Evolutionary conservation across 1,284 basidiomycete genomes (phyloP), one percentile per base, ranked within the genome.

Genomic region (Ganoderma resinaceum): DNA sequence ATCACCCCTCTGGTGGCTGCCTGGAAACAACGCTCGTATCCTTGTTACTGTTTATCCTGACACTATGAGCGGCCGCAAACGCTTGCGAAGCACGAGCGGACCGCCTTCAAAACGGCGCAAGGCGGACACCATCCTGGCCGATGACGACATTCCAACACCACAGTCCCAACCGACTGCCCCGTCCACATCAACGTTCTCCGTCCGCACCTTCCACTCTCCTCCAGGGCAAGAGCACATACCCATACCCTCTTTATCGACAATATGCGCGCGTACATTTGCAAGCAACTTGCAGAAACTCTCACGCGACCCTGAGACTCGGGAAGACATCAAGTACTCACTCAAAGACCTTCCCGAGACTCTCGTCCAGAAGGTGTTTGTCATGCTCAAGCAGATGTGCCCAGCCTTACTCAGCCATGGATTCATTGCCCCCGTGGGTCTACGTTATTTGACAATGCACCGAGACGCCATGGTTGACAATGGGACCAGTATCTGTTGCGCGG

Each of bases 401-500:
- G 82, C 82, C 2, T 78, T 85, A 62, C 79, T 91, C 40, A 82
- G 78, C 18, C 83, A 88, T 71, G 85, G 83, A 18, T 79, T 91
- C 20, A 88, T 92, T 40, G 80, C 82, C 46, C 81, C 87, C 70
- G 90, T 90, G 74, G 67, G 84, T 71, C 40, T 38, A 23, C 11
- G 0, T 23, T n/a, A 8, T 31, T 18, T 38, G 31, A 23, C 66
- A 57, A 61, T 8, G 31, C 16, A 20, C 63, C 29, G 43, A 26
- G n/a, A 14, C 23, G 23, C n/a, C n/a, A n/a, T n/a, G n/a, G n/a
- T 60, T 60, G 37, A 60, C 63, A 53, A 31, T 9, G 29, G 7
- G 14, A 31, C 23, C 71, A 91, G 89, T 84, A 87, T 74, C 88
- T 92, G 72, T 72, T 91, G 43, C 84, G 87, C n/a, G 89, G 90